Evolutionary conservation across 768 basidiomycete genomes (phyloP), one percentile per base, ranked within the genome.

Genomic region (Tylopilus plumbeoviolaceoides): DNA sequence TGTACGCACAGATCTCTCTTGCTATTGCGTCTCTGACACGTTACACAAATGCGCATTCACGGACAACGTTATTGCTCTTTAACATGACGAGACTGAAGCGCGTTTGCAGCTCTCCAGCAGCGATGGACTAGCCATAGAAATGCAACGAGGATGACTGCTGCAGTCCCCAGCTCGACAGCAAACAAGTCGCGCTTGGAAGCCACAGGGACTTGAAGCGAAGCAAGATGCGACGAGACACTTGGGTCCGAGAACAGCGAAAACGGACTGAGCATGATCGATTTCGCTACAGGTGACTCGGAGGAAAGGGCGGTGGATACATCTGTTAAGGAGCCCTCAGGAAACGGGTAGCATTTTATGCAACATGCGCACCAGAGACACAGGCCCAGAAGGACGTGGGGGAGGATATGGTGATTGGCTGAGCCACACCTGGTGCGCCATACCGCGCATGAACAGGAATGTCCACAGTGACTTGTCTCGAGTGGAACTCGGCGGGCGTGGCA

Each of bases 371-470:
- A 33, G 62, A 58, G 18, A 38, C 15, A 35, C 72, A 73, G 6
- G 66, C 65, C 63, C 70, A 66, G 50, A 74, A 71, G 20, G 66
- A 67, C 1, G 54, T 27, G 5, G 75, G 69, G 20, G 62, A 50
- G 5, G 55, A 49, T 25, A 73, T 48, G 11, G 48, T 27, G 31
- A 74, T 60, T 1, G 52, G 52, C 20, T 62, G 44, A 20, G 44
- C 54, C 11, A 48, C 36, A 14, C 48, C 41, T 36, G 71, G 73
- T 41, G 55, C 50, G 23, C 71, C 72, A 54, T 79, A 79, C 14
- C 78, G 73, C 17, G 69, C 70, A 56, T 79, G 78, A 39, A 79
- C 48, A 8, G 78, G 78, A 6, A 79, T 53, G 21, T 73, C 66
- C 21, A 76, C 48, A 0, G 53, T 40, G 18, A 61, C 42, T 21